Conservation (phyloP, 768 basidiomycete species). For the Mycena haematopus region DNA sequence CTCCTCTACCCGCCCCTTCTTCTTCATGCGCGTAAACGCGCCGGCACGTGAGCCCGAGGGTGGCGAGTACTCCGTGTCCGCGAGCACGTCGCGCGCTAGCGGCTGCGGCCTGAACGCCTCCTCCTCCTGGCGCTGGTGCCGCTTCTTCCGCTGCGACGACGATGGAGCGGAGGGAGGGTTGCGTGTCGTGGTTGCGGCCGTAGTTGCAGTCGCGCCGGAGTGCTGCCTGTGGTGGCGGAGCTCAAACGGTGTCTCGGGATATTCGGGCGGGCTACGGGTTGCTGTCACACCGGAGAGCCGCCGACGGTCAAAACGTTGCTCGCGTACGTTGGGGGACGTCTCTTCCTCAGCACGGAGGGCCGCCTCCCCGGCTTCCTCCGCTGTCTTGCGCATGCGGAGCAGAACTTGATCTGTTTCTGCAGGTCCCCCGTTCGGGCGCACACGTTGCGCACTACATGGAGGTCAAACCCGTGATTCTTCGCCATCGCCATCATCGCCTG, state of each 20-base stretch:
- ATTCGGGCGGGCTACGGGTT: neutral
- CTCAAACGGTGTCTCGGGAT: neutral
- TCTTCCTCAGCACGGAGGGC: slow-evolving; percentile 41
- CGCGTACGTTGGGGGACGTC: slow-evolving; percentile 30
- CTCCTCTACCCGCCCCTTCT: slow-evolving; percentile 43
- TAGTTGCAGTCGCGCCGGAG: slow-evolving; percentile 8
- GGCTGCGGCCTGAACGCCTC: slow-evolving; percentile 22
- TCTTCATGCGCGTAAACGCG: slow-evolving; percentile 1
- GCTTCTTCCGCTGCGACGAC: slow-evolving; percentile 22
- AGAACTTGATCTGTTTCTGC: slow-evolving; percentile 42
- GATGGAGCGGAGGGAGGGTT: slow-evolving; percentile 2
- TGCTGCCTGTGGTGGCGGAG: slow-evolving; percentile 8
- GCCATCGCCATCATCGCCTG: slow-evolving; percentile 48
- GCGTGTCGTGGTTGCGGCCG: neutral
- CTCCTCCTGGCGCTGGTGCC: neutral
- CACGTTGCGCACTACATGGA: slow-evolving; percentile 48
- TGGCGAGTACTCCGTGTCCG: slow-evolving; percentile 25
- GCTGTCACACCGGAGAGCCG: neutral
- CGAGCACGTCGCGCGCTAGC: slow-evolving; percentile 19
- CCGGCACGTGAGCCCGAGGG: slow-evolving; percentile 26
- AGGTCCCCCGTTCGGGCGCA: slow-evolving; percentile 44
- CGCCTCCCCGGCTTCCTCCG: slow-evolving; percentile 19
- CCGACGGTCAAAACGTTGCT: slow-evolving; percentile 3
- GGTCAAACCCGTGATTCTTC: slow-evolving; percentile 49
- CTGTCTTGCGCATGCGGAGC: slow-evolving; percentile 16